These are phyloP conservation scores for Allodekkera sacchari DNA, from an alignment of 805 yeast species.

Conservation along the genomic window DNA sequence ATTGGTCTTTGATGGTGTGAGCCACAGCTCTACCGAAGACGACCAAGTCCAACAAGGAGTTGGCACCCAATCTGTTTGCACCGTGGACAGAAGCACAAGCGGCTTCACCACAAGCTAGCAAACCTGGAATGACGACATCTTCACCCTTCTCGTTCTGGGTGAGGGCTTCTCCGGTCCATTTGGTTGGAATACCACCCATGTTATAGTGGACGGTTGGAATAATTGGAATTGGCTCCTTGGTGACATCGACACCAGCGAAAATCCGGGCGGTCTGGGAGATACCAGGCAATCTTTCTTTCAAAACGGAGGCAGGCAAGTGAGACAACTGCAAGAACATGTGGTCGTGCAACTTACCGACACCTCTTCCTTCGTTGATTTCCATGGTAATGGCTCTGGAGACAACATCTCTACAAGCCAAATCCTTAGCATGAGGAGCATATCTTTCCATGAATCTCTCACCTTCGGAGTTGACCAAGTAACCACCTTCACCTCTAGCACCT, in stretches of 20 bases:
- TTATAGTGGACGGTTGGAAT: conserved; percentile 98
- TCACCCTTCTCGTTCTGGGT: conserved; percentile 79
- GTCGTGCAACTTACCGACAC: conserved; percentile 95
- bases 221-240: conserved; percentile 98
- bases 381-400: conserved; percentile 97
- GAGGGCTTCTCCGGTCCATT: conserved; percentile 91
- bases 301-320: conserved; percentile 85
- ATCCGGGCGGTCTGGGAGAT: conserved; percentile 97
- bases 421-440: conserved; percentile 98
- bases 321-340: conserved; percentile 92
- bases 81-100: conserved; percentile 99
- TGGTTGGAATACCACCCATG: conserved; percentile 99
- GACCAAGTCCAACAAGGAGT: conserved; percentile 91
- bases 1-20: conserved; percentile 76
- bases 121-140: conserved; percentile 86
- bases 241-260: conserved; percentile 98
- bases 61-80: conserved; percentile 98
- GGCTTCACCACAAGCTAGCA: conserved; percentile 96
- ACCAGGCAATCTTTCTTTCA: conserved; percentile 97
- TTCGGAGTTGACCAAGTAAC: conserved; percentile 88
- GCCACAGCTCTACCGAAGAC: conserved; percentile 98
- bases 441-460: conserved; percentile 99
- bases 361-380: conserved; percentile 98
- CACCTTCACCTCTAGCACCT: conserved; percentile 99
- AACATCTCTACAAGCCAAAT: conserved; percentile 96